Base-by-base conservation (phyloP, 106 monocot genomes). In the Alisma plantagoaquatica region DNA sequence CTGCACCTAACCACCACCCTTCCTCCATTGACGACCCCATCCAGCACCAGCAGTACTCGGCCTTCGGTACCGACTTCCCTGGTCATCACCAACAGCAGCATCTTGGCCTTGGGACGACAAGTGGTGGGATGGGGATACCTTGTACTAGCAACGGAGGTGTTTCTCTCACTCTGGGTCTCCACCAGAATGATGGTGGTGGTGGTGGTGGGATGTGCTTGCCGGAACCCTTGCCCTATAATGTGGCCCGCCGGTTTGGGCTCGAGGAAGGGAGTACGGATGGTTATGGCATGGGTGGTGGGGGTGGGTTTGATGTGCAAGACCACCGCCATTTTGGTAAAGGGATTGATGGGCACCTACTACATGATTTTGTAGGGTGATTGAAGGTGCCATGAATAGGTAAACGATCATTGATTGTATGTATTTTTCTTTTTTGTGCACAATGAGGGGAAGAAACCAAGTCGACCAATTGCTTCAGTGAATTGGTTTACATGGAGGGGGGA, bases 141-240 rank as follows among this genome's bases (percentile, higher is more conserved):
- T 21, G 38, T 19, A 32, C 35, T 4, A 55, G 61, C 20, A 61
- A 53, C 5, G 59, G 74, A 3, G 85, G 63, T 23, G 82, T 87
- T 10, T 78, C 82, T 2, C 77, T 82, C n/a, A 82, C 87, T 2
- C 71, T 87, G 9, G 87, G 82, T 3, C 76, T 86, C 32, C 76
- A 80, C n/a, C 77, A 80, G 32, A 73, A 77, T 60, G 72, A 68
- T 29, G n/a, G n/a, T n/a, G n/a, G n/a, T n/a, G n/a, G n/a, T n/a
- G n/a, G n/a, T n/a, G n/a, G n/a, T n/a, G 57, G 68, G 6, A 49
- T 70, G 16, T 48, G 80, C 72, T 16, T 87, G 2, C 12, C 74
- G 0, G 75, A 82, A 15, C 61, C 69, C 3, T 25, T 82, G 11
- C 69, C 75, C 0, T n/a, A 67, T 17, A 86, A 74, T 43, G 70